Conservation (phyloP, 345 rosid genomes). For the Melaleuca quinquenervia region DNA sequence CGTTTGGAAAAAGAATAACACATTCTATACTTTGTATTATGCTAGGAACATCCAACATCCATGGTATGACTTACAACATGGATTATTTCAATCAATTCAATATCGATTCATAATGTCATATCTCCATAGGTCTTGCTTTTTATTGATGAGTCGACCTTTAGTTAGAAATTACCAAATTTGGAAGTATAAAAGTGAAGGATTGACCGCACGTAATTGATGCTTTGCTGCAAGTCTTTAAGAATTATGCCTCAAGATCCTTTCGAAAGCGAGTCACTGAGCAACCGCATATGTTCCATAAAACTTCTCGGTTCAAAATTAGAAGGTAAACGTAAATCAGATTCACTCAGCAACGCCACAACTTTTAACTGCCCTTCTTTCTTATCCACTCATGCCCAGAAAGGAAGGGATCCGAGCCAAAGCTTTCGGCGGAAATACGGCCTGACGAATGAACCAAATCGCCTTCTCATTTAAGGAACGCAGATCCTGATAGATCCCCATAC, state of each 20-base stretch:
- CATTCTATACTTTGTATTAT: no score
- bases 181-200: not conserved
- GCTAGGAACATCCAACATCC: not conserved
- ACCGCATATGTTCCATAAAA: not conserved
- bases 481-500: not conserved
- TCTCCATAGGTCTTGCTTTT: not conserved
- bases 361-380: not conserved
- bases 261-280: not conserved
- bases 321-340: not conserved
- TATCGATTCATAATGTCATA: not conserved
- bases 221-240: not conserved
- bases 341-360: not conserved
- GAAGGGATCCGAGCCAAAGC: not conserved
- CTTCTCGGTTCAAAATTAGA: not conserved
- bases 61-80: not conserved
- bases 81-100: not conserved
- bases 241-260: not conserved
- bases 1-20: not conserved
- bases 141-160: not conserved
- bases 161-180: not conserved
- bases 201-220: not conserved
- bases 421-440: not conserved
- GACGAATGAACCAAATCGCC: not conserved
- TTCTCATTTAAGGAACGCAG: not conserved
- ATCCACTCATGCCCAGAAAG: not conserved